Percentiles rank a stretch among this genome's conserved stretches.
These are phyloP conservation scores for Cicer pinnatifidum DNA, from an alignment of 306 rosid genomes.

Conservation along the genomic window DNA sequence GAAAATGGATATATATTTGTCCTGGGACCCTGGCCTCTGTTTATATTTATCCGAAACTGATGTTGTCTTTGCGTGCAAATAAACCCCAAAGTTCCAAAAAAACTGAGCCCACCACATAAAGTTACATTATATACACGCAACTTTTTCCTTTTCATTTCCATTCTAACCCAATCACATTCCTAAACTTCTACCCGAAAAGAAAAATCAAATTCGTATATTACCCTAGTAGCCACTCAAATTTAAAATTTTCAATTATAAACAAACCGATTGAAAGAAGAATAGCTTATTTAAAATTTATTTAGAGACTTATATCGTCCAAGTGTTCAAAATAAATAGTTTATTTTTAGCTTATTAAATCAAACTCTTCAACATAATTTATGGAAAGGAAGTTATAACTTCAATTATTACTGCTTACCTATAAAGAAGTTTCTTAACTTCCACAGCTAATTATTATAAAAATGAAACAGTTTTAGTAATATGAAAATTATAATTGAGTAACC, in stretches of 20 bases:
- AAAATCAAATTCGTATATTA: not conserved
- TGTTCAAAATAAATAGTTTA: not conserved
- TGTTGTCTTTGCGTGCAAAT: conserved; percentile 22
- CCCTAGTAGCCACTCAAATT: not conserved
- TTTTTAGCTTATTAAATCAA: not conserved
- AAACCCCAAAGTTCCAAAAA: not conserved
- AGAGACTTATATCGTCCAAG: not conserved
- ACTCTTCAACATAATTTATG: not conserved
- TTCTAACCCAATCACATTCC: conserved; percentile 18
- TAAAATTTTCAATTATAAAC: not conserved
- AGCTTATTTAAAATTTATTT: not conserved
- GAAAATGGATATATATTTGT: not conserved
- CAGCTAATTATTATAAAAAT: not conserved
- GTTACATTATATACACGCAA: not conserved
- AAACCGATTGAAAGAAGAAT: not conserved
- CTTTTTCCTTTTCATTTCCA: not conserved
- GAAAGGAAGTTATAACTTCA: not conserved
- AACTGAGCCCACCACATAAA: conserved; percentile 13
- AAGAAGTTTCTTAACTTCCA: not conserved
- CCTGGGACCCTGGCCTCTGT: not conserved
- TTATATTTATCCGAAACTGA: not conserved
- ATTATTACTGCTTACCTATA: not conserved
- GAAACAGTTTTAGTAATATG: too few relatives aligned
- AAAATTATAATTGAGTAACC: too few relatives aligned
- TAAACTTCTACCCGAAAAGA: not conserved